Conservation (phyloP, 768 basidiomycete species). For the Tubosaeta sp. region DNA sequence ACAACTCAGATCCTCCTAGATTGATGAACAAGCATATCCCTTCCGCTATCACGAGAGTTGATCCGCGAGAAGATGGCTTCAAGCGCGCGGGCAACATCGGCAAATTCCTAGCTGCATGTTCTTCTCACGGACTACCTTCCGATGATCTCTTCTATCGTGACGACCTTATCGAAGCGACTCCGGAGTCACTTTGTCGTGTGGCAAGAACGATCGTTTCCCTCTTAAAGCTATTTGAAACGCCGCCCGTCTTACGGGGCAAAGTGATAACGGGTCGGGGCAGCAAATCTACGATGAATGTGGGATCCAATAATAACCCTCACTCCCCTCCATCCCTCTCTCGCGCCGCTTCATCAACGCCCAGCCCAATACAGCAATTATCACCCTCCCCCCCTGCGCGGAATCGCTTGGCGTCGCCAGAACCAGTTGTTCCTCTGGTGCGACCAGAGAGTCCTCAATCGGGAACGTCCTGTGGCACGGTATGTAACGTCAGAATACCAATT, state of each 20-base stretch:
- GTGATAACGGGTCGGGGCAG: conserved; percentile 40
- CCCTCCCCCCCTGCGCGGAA: conserved; percentile 40
- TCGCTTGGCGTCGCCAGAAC: conserved; percentile 47
- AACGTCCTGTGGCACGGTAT: conserved; percentile 32
- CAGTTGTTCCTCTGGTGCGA: conserved; percentile 46
- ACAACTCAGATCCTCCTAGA: conserved; percentile 34
- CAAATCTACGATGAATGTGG: conserved; percentile 19
- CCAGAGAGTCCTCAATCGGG: conserved; percentile 55
- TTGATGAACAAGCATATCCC: conserved; percentile 76
- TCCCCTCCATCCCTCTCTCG: conserved; percentile 31
- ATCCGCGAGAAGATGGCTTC: conserved; percentile 64
- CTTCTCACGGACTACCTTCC: conserved; percentile 57
- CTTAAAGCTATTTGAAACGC: conserved; percentile 56
- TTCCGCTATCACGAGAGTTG: conserved; percentile 54
- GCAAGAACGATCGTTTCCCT: conserved; percentile 71
- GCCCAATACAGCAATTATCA: conserved; percentile 41
- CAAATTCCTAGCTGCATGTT: conserved; percentile 73
- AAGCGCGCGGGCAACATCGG: conserved; percentile 67
- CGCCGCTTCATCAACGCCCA: conserved; percentile 60
- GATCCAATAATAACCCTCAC: conserved; percentile 37
- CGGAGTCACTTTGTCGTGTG: conserved; percentile 65
- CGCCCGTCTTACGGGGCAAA: conserved; percentile 43
- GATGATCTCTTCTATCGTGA: conserved; percentile 66
- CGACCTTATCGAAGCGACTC: conserved; percentile 58
- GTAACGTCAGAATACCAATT: conserved; percentile 17